These are phyloP conservation scores for Blastobotrys persicus DNA, from an alignment of 1,139 yeast genomes.

Conservation along the genomic window DNA sequence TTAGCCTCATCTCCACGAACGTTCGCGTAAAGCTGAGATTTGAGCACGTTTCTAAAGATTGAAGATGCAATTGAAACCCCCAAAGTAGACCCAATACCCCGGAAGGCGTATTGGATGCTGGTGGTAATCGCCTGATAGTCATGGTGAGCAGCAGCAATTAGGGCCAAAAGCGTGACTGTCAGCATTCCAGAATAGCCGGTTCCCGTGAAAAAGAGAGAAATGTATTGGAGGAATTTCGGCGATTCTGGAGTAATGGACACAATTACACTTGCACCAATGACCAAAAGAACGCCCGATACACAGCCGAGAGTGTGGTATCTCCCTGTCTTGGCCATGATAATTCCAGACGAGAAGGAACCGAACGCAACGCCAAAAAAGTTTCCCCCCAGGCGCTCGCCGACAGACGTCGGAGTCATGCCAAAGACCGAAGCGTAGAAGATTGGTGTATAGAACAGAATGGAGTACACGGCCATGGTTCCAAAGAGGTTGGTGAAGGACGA, in stretches of 20 bases:
- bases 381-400: constrained; percentile 62
- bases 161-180: constrained; percentile 63
- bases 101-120: constrained; percentile 69
- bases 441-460: constrained; percentile 62
- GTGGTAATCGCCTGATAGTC: constrained; percentile 71
- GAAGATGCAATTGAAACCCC: constrained; percentile 72
- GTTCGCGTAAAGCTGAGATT: constrained; percentile 35
- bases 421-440: constrained; percentile 58
- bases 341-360: constrained; percentile 70
- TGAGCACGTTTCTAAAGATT: constrained; percentile 50
- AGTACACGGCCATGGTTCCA: constrained; percentile 53
- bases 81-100: constrained; percentile 70
- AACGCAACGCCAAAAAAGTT: constrained; percentile 66
- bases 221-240: constrained; percentile 31
- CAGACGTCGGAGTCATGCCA: constrained; percentile 54
- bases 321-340: constrained; percentile 68
- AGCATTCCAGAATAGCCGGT: constrained; percentile 59
- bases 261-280: constrained; percentile 46
- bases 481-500: constrained; percentile 69
- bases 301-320: constrained; percentile 55
- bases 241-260: constrained; percentile 22
- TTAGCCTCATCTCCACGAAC: constrained; percentile 36
- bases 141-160: constrained; percentile 61
- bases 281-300: constrained; percentile 44
- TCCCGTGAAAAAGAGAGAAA: constrained; percentile 47